Conservation (phyloP, 495 filamentous ascomycete genomes). For the Paragyromitra xinjiangensis region DNA sequence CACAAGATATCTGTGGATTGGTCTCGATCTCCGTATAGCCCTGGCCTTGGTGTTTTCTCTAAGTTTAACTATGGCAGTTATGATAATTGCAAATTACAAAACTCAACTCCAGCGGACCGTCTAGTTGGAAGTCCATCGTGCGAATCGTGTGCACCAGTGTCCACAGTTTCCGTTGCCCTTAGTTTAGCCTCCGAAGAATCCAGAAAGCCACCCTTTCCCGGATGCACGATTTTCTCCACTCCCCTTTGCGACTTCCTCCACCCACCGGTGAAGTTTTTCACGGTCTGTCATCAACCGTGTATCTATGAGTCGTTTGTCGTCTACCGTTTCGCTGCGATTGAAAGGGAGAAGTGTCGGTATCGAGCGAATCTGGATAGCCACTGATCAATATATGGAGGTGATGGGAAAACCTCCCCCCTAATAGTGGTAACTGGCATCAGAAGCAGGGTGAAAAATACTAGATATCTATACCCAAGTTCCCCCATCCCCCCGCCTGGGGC, state of each 20-base stretch:
- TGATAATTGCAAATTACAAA: neutral
- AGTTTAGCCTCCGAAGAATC: constrained; percentile 2
- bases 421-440: constrained; percentile 3
- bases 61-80: neutral
- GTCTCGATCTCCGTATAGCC: neutral
- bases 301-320: constrained; percentile 65
- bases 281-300: constrained; percentile 65
- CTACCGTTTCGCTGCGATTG: constrained; percentile 67
- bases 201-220: constrained; percentile 1
- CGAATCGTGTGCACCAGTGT: neutral
- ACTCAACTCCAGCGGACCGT: neutral
- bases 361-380: constrained; percentile 62
- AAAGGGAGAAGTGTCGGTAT: constrained; percentile 76
- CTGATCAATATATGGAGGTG: constrained; percentile 1
- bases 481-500: constrained; percentile 66
- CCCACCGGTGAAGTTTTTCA: constrained; percentile 68
- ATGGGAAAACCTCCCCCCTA: no score
- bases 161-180: neutral
- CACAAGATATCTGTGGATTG: neutral
- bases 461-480: constrained; percentile 66
- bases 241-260: constrained; percentile 63
- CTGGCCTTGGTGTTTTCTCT: neutral
- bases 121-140: neutral
- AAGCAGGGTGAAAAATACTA: constrained; percentile 54
- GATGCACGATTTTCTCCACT: neutral